phyloP scores from a whole-genome alignment of 164 flowering plant genomes.

The Sextonia rubra region DNA sequence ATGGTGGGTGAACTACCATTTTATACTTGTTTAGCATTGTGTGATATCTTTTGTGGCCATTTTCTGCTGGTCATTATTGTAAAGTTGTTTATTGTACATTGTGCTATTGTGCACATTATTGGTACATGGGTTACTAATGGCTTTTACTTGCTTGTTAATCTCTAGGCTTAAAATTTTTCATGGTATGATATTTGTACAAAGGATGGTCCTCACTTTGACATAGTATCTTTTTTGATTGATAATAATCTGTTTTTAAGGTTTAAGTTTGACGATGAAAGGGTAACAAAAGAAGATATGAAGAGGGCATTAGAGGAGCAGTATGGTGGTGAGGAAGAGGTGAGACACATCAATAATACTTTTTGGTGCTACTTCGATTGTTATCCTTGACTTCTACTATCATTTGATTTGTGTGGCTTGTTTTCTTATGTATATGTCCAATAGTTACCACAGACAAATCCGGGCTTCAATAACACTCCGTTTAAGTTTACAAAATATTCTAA shows the following conservation, averaged over 20 bases:
- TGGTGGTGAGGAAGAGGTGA: conserved; percentile 93
- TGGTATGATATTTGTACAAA: not conserved
- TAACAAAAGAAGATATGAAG: conserved; percentile 77
- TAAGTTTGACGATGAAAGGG: conserved; percentile 91
- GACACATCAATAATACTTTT: not conserved
- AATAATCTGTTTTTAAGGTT: conserved; percentile 39
- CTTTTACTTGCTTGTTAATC: not conserved
- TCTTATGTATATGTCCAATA: conserved; percentile 21
- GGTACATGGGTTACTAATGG: not conserved
- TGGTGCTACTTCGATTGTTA: not conserved
- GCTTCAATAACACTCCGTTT: conserved; percentile 76
- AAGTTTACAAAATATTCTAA: conserved; percentile 84
- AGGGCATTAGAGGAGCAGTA: conserved; percentile 83
- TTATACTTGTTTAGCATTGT: not conserved
- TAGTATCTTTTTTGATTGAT: not conserved
- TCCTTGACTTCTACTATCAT: not conserved
- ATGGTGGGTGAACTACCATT: not conserved
- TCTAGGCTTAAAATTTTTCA: not conserved
- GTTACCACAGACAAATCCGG: conserved; percentile 89
- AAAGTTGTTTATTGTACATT: not conserved
- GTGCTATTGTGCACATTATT: not conserved
- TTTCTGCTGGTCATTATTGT: not conserved
- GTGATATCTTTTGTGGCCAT: not conserved
- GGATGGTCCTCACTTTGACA: too few relatives aligned
- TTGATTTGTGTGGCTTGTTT: not conserved